These are phyloP conservation scores for Leishmania gerbilli DNA, from an alignment of 208 protist genomes.

Conservation along the genomic window DNA sequence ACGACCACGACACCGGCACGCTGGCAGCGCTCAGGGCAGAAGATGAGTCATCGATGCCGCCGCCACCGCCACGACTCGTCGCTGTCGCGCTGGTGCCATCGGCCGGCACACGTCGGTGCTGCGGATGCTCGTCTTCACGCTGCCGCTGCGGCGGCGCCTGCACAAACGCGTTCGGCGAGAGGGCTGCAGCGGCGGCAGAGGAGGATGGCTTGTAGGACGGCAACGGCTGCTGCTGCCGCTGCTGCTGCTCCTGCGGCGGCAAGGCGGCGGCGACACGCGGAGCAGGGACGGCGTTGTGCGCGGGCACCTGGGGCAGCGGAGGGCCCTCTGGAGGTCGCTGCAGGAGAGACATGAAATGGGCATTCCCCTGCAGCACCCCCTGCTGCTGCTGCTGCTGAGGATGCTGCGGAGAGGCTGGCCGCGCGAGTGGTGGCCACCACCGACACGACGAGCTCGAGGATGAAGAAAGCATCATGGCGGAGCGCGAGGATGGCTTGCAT, in stretches of 20 bases:
- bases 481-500: constrained; percentile 10
- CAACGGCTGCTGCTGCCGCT: neutral
- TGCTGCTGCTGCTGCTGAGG: neutral
- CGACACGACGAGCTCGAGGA: constrained; percentile 3
- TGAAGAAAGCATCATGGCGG: constrained; percentile 6
- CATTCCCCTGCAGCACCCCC: neutral
- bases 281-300: neutral
- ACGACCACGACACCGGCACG: constrained; percentile 11
- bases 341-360: neutral
- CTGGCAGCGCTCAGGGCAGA: neutral
- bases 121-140: neutral
- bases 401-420: neutral
- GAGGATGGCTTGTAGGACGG: neutral
- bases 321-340: neutral
- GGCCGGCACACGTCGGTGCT: neutral
- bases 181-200: neutral
- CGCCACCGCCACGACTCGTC: neutral
- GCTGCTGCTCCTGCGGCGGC: neutral
- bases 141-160: neutral
- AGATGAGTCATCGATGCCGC: neutral
- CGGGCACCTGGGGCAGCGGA: neutral
- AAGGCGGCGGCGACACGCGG: neutral
- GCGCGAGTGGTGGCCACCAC: neutral
- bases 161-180: neutral
- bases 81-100: neutral